These are phyloP conservation scores for Lactuca saligna DNA, from an alignment of 129 eudicot genomes.

Conservation along the genomic window DNA sequence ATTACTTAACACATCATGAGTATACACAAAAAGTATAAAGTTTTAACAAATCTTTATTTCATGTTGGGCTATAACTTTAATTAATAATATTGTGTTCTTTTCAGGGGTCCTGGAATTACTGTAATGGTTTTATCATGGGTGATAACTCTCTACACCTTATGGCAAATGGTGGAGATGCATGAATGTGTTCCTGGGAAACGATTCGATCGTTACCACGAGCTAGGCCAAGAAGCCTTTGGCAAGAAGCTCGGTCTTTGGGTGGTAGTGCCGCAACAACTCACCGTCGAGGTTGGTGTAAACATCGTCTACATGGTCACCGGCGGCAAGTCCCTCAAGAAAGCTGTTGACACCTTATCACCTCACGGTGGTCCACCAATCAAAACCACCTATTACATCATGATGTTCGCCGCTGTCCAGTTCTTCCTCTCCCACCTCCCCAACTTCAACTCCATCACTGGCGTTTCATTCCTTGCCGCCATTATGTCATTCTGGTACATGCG, in stretches of 20 bases:
- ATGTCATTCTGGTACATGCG: conserved; percentile 47
- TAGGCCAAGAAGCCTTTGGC: conserved; percentile 49
- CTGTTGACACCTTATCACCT: conserved; percentile 28
- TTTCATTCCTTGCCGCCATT: conserved; percentile 49
- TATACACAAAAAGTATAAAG: too few species aligned
- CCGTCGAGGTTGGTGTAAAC: conserved; percentile 50
- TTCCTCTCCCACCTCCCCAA: conserved; percentile 47
- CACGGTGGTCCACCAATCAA: conserved; percentile 20
- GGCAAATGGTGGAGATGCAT: conserved; percentile 64
- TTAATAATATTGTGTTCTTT: too few species aligned
- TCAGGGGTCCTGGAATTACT: conserved; percentile 53
- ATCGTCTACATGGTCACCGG: conserved; percentile 68
- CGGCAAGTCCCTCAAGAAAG: conserved; percentile 50
- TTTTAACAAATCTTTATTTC: too few species aligned
- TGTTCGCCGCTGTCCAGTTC: conserved; percentile 40
- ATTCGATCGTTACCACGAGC: conserved; percentile 50
- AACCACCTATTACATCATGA: conserved; percentile 46
- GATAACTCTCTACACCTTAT: conserved; percentile 50
- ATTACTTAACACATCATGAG: neutral
- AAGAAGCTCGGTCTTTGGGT: conserved; percentile 44
- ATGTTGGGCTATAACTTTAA: too few species aligned
- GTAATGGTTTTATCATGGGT: conserved; percentile 40
- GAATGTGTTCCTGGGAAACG: conserved; percentile 55
- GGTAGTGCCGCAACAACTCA: conserved; percentile 49
- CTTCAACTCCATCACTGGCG: conserved; percentile 44